Conservation (phyloP, 176 grass and related monocot genomes). For the Thinopyrum elongatum region DNA sequence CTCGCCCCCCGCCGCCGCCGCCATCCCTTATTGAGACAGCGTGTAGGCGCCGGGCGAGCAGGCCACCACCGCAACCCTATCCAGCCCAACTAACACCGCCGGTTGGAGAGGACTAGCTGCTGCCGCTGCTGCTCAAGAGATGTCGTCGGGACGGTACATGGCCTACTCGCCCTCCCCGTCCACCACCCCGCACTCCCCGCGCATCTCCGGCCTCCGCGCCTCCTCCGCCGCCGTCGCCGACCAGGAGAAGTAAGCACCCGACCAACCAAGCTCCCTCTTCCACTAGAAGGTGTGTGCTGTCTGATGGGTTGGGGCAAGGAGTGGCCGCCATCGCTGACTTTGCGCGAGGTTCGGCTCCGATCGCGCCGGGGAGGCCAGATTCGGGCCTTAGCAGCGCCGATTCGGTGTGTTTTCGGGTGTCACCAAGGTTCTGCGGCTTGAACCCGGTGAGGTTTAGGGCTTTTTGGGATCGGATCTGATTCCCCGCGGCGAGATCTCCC, state of each 20-base stretch:
- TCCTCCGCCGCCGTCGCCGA: constrained; percentile 55
- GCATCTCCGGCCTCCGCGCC: constrained; percentile 60
- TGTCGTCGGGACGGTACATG: constrained; percentile 94
- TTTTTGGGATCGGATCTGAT: constrained; percentile 43
- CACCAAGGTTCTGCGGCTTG: background rate
- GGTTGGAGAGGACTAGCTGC: constrained; percentile 6
- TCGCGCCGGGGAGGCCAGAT: constrained; percentile 21
- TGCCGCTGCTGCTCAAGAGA: constrained; percentile 21
- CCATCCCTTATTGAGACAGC: background rate
- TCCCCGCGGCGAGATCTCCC: constrained; percentile 34
- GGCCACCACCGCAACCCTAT: background rate
- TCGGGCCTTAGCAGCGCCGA: background rate
- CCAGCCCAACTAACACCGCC: background rate
- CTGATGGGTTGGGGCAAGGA: background rate
- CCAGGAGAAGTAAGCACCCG: constrained; percentile 70
- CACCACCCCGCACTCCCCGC: constrained; percentile 83
- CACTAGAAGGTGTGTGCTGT: background rate
- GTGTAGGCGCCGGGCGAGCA: background rate
- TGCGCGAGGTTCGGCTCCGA: background rate
- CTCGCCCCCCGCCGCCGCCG: background rate
- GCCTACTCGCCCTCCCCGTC: constrained; percentile 96
- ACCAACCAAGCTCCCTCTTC: background rate
- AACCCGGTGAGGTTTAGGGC: constrained; percentile 9
- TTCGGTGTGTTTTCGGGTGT: background rate
- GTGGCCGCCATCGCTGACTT: background rate